Base-by-base conservation (phyloP, 768 basidiomycete species). In the Pulveroboletus sp. region DNA sequence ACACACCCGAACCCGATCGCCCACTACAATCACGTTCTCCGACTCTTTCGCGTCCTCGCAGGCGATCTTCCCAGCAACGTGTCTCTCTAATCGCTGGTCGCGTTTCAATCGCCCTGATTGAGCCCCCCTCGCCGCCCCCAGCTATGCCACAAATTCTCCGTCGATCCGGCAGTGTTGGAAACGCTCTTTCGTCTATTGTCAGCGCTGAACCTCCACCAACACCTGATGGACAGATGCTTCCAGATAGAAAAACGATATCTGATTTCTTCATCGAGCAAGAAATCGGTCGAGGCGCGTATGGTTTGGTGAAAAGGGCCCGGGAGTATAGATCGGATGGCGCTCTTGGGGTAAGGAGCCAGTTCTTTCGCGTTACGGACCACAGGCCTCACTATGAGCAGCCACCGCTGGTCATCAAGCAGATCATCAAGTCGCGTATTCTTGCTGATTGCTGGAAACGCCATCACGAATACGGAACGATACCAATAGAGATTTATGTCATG, bases 361-460 rank as follows among this genome's bases (percentile, higher is more conserved):
- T 43, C 43, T 35, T 53, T 58, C 42, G 45, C 35, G 8, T 23
- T 19, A 26, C 23, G 24, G 20, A 39, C n/a, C 37, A 8, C 42
- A 34, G 35, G 37, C 38, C 57, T 58, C 42, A 55, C 50, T 40
- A 10, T 45, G 26, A 27, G 48, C 44, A 93, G 92, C 86, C 93
- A 4, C 83, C 88, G 31, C 72, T 96, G 51, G 86, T 99, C 60
- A 93, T 99, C 71, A 99, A 99, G 64, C 94, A 96, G 69, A 86
- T 98, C 62, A 94, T 98, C 75, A 98, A 98, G 70, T 93, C 91
- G 40, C 89, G 96, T 44, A 99, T 99, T 51, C 79, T 99, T 45
- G 95, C 95, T 26, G 95, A 99, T 72, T 98, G 95, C 69, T 99
- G 96, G 96, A 98, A 98, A 74, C 90, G 89, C 63, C 95, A 99